Conservation (phyloP, 768 basidiomycete species). For the Melanogaster broomeanus region DNA sequence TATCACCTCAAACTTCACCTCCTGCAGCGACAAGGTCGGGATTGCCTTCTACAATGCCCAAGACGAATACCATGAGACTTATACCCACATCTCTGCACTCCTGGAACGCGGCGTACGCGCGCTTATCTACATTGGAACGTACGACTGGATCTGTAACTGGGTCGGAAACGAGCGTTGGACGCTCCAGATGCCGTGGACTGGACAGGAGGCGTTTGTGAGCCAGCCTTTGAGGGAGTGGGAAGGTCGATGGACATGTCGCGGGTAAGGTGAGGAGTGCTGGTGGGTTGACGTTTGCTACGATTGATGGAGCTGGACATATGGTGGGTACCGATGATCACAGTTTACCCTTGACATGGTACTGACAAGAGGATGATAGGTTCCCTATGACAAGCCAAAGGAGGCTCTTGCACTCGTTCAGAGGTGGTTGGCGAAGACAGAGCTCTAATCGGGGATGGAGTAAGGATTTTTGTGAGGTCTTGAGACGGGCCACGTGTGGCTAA, state of each 20-base stretch:
- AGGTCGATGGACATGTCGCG: constrained; percentile 45
- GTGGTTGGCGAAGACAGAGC: constrained; percentile 41
- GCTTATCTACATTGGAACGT: constrained; percentile 73
- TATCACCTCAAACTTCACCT: constrained; percentile 40
- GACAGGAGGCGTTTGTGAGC: constrained; percentile 48
- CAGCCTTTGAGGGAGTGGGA: constrained; percentile 62
- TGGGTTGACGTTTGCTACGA: constrained; percentile 67
- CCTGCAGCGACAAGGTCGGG: constrained; percentile 45
- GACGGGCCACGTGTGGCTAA: no score
- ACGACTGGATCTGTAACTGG: constrained; percentile 83
- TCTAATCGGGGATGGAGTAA: no score
- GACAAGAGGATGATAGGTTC: constrained; percentile 40
- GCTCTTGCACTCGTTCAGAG: constrained; percentile 49
- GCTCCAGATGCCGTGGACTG: constrained; percentile 72
- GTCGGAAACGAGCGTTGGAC: constrained; percentile 79
- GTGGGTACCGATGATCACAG: constrained; percentile 34
- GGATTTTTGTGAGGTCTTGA: no score
- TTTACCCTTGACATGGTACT: not conserved
- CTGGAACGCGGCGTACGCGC: constrained; percentile 77
- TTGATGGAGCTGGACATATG: constrained; percentile 78
- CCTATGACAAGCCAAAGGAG: constrained; percentile 63
- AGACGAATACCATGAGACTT: constrained; percentile 39
- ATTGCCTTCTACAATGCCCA: constrained; percentile 47
- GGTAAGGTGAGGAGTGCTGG: constrained; percentile 57
- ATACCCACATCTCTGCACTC: constrained; percentile 45